These are phyloP conservation scores for Magnusiomyces fungicola DNA, from an alignment of 1,139 yeast species.

Conservation along the genomic window DNA sequence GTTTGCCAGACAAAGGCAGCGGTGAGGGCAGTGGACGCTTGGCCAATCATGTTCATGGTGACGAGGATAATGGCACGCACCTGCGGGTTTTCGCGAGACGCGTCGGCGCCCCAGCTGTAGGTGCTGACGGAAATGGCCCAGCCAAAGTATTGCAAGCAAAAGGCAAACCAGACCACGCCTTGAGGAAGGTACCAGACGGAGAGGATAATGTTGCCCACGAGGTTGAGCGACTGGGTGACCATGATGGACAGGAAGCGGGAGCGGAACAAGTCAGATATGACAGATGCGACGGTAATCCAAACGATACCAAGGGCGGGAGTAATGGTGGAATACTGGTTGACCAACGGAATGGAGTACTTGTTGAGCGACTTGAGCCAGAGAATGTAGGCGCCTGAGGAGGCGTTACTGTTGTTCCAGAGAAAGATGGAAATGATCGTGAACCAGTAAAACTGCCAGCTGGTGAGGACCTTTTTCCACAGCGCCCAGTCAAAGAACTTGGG, in stretches of 20 bases:
- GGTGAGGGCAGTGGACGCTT: slow-evolving; percentile 23
- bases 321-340: slow-evolving; percentile 40
- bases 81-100: slow-evolving; percentile 26
- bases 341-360: slow-evolving; percentile 35
- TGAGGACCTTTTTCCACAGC: slow-evolving; percentile 42
- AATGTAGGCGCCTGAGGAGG: slow-evolving; percentile 46
- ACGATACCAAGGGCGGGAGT: slow-evolving; percentile 48
- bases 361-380: slow-evolving; percentile 45
- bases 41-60: slow-evolving; percentile 36
- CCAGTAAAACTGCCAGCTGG: slow-evolving; percentile 47
- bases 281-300: slow-evolving; percentile 41
- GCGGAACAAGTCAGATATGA: slow-evolving; percentile 45
- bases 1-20: slow-evolving; percentile 39
- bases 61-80: slow-evolving; percentile 37
- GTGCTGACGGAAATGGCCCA: slow-evolving; percentile 39
- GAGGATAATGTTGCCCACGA: slow-evolving; percentile 39
- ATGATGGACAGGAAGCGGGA: slow-evolving; percentile 52
- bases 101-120: slow-evolving; percentile 23
- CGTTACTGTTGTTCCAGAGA: slow-evolving; percentile 56
- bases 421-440: slow-evolving; percentile 41
- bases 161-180: slow-evolving; percentile 44
- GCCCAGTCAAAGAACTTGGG: slow-evolving; percentile 21
- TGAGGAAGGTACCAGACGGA: slow-evolving; percentile 43
- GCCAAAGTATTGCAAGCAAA: slow-evolving; percentile 39
- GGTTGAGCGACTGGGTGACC: slow-evolving; percentile 44